These are phyloP conservation scores for Paramarasmius palmivorus DNA, from an alignment of 1,284 basidiomycete species.

Conservation along the genomic window DNA sequence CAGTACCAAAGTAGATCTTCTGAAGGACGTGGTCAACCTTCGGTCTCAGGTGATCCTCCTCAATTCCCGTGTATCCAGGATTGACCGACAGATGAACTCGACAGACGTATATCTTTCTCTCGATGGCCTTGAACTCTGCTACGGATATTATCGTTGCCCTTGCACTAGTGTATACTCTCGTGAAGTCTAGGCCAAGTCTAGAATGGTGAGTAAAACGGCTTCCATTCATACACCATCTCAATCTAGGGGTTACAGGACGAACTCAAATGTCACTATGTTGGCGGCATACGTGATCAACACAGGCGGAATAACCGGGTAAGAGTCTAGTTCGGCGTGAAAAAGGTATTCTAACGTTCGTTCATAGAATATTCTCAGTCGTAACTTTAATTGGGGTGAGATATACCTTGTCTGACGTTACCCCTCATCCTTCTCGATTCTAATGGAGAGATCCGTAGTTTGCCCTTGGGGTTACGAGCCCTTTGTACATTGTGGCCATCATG, in stretches of 20 bases:
- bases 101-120: background rate
- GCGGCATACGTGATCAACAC: conserved; percentile 15
- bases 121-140: conserved; percentile 7
- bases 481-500: conserved; percentile 10
- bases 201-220: conserved; percentile 13
- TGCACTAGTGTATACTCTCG: conserved; percentile 11
- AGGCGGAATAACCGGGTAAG: conserved; percentile 13
- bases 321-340: background rate
- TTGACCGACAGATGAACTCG: too few species aligned
- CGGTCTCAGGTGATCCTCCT: conserved; percentile 9
- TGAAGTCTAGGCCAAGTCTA: conserved; percentile 8
- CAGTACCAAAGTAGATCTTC: conserved; percentile 3
- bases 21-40: background rate
- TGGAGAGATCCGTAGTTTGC: conserved; percentile 3
- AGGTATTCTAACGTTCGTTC: background rate
- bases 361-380: conserved; percentile 12
- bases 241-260: too few species aligned
- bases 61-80: background rate
- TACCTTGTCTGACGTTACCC: too few species aligned
- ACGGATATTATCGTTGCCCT: conserved; percentile 13
- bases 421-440: background rate
- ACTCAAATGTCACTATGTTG: conserved; percentile 11
- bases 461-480: conserved; percentile 3
- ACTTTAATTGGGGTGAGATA: conserved; percentile 10
- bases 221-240: too few species aligned